Base-by-base conservation (phyloP, 495 filamentous ascomycete genomes). In the Lasiosphaeris hirsuta region DNA sequence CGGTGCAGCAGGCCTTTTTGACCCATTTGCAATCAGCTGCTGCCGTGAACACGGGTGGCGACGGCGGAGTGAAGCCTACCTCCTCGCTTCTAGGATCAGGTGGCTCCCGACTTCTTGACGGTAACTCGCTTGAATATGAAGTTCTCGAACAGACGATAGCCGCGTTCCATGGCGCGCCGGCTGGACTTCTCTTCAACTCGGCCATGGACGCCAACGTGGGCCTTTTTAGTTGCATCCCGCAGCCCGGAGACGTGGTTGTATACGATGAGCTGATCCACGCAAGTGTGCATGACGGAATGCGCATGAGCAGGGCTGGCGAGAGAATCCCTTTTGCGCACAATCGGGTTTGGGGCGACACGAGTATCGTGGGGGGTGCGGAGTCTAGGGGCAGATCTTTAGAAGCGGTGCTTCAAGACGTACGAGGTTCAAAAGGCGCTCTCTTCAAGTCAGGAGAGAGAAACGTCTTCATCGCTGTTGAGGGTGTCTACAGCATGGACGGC, bases 401-500 rank as follows among this genome's bases (percentile, higher is more conserved):
- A 23, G 34, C 58, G 30, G 51, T 62, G 0, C 30, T 64, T n/a
- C 40, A 8, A 30, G 50, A 63, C 40, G 35, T 72, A 13, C 39
- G 35, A 50, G 5, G 49, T 40, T 5, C 33, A 40, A 9, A 38
- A 34, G 59, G 54, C 13, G 39, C 53, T 15, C 37, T 43, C 11
- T 34, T 80, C 11, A 49, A 19, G 35, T 62, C 58, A 11, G 77
- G 81, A 2, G 61, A 65, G 39, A 60, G 62, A 18, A 83, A 78
- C 61, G 72, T 86, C 7, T 85, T 93, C 61, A 75, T 93, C 17
- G 84, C 84, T 1, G 74, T 92, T 0, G 90, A 94, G 64, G 79
- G 80, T 2, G 71, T 92, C n/a, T 94, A 94, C 67, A 90, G 85
- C 54, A 94, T 94, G 90, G 88, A 93, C 65, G 90, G 90, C 0